Evolutionary conservation across 202 grass and related monocot genomes (phyloP), one percentile per base, ranked within the genome.

Genomic region (Hordeum pubiflorum): DNA sequence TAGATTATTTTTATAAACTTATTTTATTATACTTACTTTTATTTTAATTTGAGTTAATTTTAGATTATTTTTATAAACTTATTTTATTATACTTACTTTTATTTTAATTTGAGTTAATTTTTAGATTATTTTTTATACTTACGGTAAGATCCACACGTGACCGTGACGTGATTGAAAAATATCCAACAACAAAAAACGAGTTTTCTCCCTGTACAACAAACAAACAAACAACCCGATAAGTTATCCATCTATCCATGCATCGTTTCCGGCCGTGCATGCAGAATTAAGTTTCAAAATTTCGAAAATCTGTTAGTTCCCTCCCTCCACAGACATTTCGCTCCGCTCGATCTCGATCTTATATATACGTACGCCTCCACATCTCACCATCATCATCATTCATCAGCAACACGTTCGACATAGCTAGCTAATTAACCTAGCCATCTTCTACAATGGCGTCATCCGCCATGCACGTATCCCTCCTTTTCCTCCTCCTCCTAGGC

Each of bases 161-260:
- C 34, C 14, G 14, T 24, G 39, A 46, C 34, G 34, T 3, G 64
- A 40, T 10, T 40, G 64, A 68, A 68, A 68, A 23, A 68, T 40
- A 43, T 26, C 38, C 39, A 46, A 71, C 67, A 27, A 8, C 12
- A 27, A 27, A 43, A 5, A 15, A 61, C 5, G 14, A 44, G 40
- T 18, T 71, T 48, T 17, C 13, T 37, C 32, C 27, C 6, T 15
- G 21, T 44, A 15, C 8, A 54, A 54, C 50, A 17, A 71, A 44
- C 39, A 71, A 71, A 43, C 38, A 44, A 44, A 41, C 37, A 43
- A 13, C 11, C 22, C 3, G 14, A 6, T 68, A 40, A 6, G 68
- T 71, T 71, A 71, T 71, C 68, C 48, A 48, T 71, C 38, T 71
- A 71, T 71, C 68, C 69, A 50, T 72, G 17, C 18, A 39, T 68